phyloP scores from a whole-genome alignment of 2,329 filamentous ascomycete species.

The Aspergillus caelatus region DNA sequence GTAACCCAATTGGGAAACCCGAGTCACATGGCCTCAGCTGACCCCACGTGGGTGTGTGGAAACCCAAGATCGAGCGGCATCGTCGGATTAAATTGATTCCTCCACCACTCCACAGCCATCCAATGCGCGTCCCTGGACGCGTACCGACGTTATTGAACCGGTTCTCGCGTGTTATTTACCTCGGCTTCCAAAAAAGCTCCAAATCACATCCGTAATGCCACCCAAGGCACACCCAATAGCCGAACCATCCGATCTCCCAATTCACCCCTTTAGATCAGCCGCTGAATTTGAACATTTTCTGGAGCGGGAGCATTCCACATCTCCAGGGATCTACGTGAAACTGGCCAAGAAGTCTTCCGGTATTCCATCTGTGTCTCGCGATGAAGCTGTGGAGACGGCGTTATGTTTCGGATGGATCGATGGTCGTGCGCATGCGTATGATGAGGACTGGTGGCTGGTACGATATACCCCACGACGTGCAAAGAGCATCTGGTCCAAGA shows the following conservation, averaged over 20 bases:
- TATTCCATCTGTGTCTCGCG: slow-evolving; percentile 48
- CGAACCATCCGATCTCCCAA: slow-evolving; percentile 28
- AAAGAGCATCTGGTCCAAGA: slow-evolving; percentile 61
- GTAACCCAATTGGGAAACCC: not conserved
- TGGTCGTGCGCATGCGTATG: slow-evolving; percentile 53
- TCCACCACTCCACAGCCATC: not conserved
- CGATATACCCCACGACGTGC: slow-evolving; percentile 61
- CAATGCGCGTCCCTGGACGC: not conserved
- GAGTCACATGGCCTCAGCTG: not conserved
- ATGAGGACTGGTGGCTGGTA: slow-evolving; percentile 55
- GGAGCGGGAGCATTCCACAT: slow-evolving; percentile 36
- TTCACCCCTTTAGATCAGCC: slow-evolving; percentile 28
- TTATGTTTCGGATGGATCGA: slow-evolving; percentile 68
- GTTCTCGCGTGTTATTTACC: not conserved
- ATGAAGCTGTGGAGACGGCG: slow-evolving; percentile 58
- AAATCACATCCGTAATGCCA: not conserved
- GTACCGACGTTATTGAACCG: not conserved
- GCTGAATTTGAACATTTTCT: slow-evolving; percentile 45
- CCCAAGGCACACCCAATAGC: not conserved
- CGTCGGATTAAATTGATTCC: not conserved
- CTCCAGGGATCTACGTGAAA: slow-evolving; percentile 51
- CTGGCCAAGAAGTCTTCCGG: slow-evolving; percentile 53
- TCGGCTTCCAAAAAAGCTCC: not conserved
- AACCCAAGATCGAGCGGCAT: not conserved
- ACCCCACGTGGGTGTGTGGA: not conserved